Evolutionary conservation across 2,329 filamentous ascomycete genomes (phyloP).

Genomic region (Aspergillus latus): DNA sequence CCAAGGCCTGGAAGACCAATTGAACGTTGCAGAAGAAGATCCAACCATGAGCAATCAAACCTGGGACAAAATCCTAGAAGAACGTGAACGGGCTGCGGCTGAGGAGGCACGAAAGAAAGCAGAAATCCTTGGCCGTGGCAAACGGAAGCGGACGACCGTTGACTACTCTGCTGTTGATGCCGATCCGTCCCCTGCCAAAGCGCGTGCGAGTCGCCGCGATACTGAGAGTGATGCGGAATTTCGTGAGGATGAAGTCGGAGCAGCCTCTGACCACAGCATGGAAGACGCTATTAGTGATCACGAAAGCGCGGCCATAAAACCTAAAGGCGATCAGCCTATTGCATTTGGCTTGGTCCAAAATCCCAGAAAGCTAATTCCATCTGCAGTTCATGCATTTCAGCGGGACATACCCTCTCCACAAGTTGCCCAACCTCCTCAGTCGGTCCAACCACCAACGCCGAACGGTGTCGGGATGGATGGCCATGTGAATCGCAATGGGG

Average conservation of each 20-base stretch:
- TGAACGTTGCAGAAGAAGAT: conserved; percentile 53
- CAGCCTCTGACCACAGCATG: conserved; percentile 24
- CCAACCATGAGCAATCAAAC: conserved; percentile 64
- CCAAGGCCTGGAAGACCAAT: conserved; percentile 59
- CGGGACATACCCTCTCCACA: conserved; percentile 27
- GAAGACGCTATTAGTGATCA: conserved; percentile 23
- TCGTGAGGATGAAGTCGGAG: conserved; percentile 31
- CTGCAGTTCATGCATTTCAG: conserved; percentile 39
- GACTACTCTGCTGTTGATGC: conserved; percentile 25
- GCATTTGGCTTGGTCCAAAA: not conserved
- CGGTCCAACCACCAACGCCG: conserved; percentile 18
- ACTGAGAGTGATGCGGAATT: conserved; percentile 36
- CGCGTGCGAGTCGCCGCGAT: conserved; percentile 15
- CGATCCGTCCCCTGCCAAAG: conserved; percentile 26
- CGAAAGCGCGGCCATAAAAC: conserved; percentile 25
- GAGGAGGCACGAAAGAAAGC: conserved; percentile 67
- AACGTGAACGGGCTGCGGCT: conserved; percentile 77
- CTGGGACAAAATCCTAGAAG: conserved; percentile 86
- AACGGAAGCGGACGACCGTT: conserved; percentile 64
- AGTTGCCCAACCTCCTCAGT: not conserved
- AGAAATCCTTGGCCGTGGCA: conserved; percentile 81
- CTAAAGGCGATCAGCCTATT: conserved; percentile 23
- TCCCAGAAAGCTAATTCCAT: conserved; percentile 12
- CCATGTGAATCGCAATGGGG: conserved; percentile 11
- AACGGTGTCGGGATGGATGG: conserved; percentile 21